Conservation (phyloP, 2,329 filamentous ascomycete genomes). For the Fusarium nodosum region DNA sequence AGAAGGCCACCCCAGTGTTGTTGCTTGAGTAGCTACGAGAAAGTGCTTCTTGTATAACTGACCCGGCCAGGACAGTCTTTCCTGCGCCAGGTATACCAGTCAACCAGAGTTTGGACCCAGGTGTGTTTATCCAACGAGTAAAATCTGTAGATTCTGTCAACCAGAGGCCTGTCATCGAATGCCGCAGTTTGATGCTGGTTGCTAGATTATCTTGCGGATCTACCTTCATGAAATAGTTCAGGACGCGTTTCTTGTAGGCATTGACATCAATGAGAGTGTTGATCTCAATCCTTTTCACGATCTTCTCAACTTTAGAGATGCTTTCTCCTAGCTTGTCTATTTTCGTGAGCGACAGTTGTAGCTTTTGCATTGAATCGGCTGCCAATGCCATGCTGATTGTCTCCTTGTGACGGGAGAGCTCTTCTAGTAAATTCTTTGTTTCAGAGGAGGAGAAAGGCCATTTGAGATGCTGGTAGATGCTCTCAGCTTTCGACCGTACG, state of each 20-base stretch:
- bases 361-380: slow-evolving; percentile 24
- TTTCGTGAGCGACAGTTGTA: background rate
- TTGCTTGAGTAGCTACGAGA: background rate
- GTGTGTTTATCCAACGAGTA: slow-evolving; percentile 7
- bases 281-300: slow-evolving; percentile 13
- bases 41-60: slow-evolving; percentile 11
- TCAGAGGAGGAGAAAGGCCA: slow-evolving; percentile 34
- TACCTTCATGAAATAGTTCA: slow-evolving; percentile 9
- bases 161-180: slow-evolving; percentile 24
- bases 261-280: slow-evolving; percentile 11
- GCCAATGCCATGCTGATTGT: slow-evolving; percentile 20
- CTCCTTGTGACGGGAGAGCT: slow-evolving; percentile 31
- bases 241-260: background rate
- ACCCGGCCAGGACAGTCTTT: slow-evolving; percentile 28
- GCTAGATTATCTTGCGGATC: slow-evolving; percentile 8
- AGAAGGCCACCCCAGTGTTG: background rate
- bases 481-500: background rate
- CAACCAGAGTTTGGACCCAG: slow-evolving; percentile 24
- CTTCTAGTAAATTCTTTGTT: slow-evolving; percentile 11
- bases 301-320: background rate
- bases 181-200: slow-evolving; percentile 16
- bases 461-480: slow-evolving; percentile 12
- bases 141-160: slow-evolving; percentile 9
- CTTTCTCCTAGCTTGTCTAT: background rate
- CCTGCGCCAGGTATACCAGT: slow-evolving; percentile 28